These are phyloP conservation scores for Guyanaporus albipodus DNA, from an alignment of 768 basidiomycete species.

Conservation along the genomic window DNA sequence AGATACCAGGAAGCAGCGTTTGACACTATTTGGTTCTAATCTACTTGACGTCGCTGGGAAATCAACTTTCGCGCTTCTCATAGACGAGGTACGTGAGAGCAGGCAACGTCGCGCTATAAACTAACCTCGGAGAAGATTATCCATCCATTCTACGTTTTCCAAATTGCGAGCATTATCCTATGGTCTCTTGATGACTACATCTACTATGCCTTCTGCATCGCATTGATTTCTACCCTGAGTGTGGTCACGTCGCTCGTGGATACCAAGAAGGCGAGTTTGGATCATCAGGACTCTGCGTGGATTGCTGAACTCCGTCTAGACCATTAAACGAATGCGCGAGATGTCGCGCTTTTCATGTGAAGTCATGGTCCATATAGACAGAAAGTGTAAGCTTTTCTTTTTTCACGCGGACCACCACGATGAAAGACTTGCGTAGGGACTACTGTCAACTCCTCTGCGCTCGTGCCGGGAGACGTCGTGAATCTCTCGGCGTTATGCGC, in stretches of 20 bases:
- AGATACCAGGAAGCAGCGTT: constrained; percentile 56
- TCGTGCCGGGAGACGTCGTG: constrained; percentile 91
- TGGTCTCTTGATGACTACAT: constrained; percentile 97
- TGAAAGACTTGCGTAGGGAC: constrained; percentile 47
- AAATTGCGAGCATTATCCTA: constrained; percentile 89
- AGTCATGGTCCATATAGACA: constrained; percentile 65
- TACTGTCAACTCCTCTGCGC: constrained; percentile 64
- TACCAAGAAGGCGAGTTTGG: constrained; percentile 71
- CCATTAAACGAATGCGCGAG: constrained; percentile 89
- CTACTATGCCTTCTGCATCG: constrained; percentile 97
- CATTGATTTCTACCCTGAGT: constrained; percentile 81
- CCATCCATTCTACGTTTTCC: constrained; percentile 98
- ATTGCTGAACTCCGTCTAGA: constrained; percentile 43
- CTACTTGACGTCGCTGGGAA: constrained; percentile 89
- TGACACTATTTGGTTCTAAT: constrained; percentile 77
- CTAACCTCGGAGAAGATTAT: constrained; percentile 54
- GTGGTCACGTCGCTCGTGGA: constrained; percentile 85
- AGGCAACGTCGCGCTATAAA: not conserved
- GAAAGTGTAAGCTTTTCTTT: constrained; percentile 53
- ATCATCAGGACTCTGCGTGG: not conserved
- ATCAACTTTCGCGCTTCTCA: constrained; percentile 66
- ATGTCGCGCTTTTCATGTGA: constrained; percentile 90
- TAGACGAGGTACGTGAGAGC: constrained; percentile 74
- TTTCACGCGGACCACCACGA: not conserved
- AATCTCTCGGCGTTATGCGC: constrained; percentile 80